Evolutionary conservation across 768 basidiomycete species (phyloP), one percentile per base, ranked within the genome.

Genomic region (Boletus vinaceobasis): DNA sequence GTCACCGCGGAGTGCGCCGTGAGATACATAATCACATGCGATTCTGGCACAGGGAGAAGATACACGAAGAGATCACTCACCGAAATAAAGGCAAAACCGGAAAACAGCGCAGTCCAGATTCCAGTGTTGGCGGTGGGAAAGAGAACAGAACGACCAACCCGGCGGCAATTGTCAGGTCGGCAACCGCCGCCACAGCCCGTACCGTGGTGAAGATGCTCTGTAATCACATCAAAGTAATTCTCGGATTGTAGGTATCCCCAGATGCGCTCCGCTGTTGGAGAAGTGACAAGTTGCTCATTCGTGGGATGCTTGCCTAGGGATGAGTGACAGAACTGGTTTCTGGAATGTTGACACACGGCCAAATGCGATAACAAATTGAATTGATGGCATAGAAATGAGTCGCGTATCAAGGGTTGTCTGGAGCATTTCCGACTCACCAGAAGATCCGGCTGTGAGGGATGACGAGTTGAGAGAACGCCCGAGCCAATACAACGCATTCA

Each of bases 91-190:
- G 39, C 45, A 8, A 45, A 14, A 1, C 52, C 23, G 11, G 48
- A 49, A 32, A 52, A 57, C 19, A 60, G 7, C 17, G 55, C 49
- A n/a, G 56, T 62, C 59, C 60, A 60, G 17, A 51, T 33, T 5
- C 52, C 55, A 31, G 52, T 60, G 32, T 56, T 57, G 44, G 58
- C 29, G 8, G 61, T 53, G 47, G 51, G 39, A 39, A 61, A 17
- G 15, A 52, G 26, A 19, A 60, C n/a, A 58, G n/a, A 29, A 37
- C 21, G 7, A 40, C 5, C 29, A 50, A 23, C 2, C 35, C 39
- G 6, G 14, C 37, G 5, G 53, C 35, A n/a, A 56, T 60, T 23
- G 15, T 17, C n/a, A 52, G 15, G 33, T 60, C 58, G 2, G 50
- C 48, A 36, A 5, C 42, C 0, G 54, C 57, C 11, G 40, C 39